These are phyloP conservation scores for Lyophyllum semitale DNA, from an alignment of 768 basidiomycete genomes.

Conservation along the genomic window DNA sequence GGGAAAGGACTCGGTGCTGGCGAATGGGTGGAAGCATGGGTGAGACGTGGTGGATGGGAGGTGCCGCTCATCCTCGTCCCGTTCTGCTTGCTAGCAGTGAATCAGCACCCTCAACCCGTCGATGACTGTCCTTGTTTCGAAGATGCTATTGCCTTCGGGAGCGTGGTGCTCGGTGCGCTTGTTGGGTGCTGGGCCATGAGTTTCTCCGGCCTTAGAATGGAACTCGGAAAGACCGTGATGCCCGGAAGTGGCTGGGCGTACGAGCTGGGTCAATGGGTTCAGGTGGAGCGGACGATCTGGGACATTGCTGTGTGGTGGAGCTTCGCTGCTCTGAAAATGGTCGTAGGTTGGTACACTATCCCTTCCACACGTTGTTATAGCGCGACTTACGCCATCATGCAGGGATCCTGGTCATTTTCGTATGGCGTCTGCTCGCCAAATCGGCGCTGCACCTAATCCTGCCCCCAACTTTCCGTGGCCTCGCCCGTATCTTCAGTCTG, in stretches of 20 bases:
- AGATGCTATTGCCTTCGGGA: slow-evolving; percentile 92
- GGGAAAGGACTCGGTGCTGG: slow-evolving; percentile 40
- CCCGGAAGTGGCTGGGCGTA: slow-evolving; percentile 56
- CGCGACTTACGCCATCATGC: neutral
- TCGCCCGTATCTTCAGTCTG: slow-evolving; percentile 66
- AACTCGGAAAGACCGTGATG: slow-evolving; percentile 40
- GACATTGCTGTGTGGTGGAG: slow-evolving; percentile 49
- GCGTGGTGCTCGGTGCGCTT: slow-evolving; percentile 76
- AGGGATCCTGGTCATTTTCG: slow-evolving; percentile 81
- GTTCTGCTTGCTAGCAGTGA: slow-evolving; percentile 72
- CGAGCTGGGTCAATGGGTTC: slow-evolving; percentile 32
- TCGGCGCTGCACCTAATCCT: slow-evolving; percentile 69
- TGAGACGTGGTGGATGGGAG: slow-evolving; percentile 41
- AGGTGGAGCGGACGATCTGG: slow-evolving; percentile 35
- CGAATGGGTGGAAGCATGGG: slow-evolving; percentile 35
- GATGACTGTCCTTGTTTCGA: slow-evolving; percentile 99
- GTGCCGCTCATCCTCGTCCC: slow-evolving; percentile 64
- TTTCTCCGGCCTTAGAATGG: slow-evolving; percentile 40
- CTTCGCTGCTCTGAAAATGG: slow-evolving; percentile 48
- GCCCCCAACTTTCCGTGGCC: slow-evolving; percentile 81
- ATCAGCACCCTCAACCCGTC: slow-evolving; percentile 90
- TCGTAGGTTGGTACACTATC: slow-evolving; percentile 33
- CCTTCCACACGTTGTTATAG: neutral
- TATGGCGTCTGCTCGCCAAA: slow-evolving; percentile 89
- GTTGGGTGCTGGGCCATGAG: slow-evolving; percentile 67